Evolutionary conservation across 495 filamentous ascomycete species (phyloP).

Genomic region (Penicillium verhagenii): DNA sequence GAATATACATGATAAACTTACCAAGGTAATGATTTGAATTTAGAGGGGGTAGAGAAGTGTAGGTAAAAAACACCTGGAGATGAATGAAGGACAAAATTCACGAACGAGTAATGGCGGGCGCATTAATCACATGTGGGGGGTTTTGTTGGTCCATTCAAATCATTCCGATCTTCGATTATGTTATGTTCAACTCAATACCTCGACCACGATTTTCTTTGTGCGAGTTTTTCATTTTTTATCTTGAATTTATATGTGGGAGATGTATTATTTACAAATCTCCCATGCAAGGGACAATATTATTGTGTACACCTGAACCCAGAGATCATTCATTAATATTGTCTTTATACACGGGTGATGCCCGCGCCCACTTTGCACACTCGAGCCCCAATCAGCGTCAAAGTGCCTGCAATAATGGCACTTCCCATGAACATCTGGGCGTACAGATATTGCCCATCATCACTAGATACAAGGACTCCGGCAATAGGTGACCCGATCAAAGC

Average conservation of each 20-base stretch:
- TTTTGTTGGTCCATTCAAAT: background rate
- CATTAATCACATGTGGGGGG: conserved; percentile 12
- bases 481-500: conserved; percentile 73
- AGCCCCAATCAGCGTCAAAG: conserved; percentile 44
- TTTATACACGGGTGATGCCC: conserved; percentile 27
- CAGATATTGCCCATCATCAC: conserved; percentile 50
- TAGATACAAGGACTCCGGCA: conserved; percentile 60
- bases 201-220: too few species aligned
- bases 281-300: conserved; percentile 6
- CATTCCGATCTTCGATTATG: conserved; percentile 5
- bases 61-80: too few species aligned
- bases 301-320: too few species aligned
- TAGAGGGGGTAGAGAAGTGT: too few species aligned
- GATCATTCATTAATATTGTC: too few species aligned
- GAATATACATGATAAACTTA: too few species aligned
- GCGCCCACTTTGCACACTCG: conserved; percentile 44
- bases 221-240: background rate
- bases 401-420: conserved; percentile 48
- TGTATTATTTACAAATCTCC: background rate
- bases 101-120: conserved; percentile 8
- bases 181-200: background rate
- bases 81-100: background rate
- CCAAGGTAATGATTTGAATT: too few species aligned
- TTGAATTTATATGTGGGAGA: background rate
- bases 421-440: conserved; percentile 58